Base-by-base conservation (phyloP, 768 basidiomycete species). In the Gloeopeniophorella convolvens region DNA sequence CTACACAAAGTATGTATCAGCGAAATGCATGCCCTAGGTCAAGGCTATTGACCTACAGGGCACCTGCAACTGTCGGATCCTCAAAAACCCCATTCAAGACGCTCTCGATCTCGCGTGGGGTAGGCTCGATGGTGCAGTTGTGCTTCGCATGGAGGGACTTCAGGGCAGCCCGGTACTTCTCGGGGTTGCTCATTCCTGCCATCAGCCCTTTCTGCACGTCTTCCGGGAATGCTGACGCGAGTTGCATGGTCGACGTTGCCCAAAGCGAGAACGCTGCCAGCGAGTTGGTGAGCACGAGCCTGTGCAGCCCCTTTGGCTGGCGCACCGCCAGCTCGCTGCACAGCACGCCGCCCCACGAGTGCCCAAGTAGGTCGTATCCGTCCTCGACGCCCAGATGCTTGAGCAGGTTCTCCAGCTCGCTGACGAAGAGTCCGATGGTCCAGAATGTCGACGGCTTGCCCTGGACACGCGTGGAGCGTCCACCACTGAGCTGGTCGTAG, bases 281-380 rank as follows among this genome's bases (percentile, higher is more conserved):
- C 0, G 71, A 60, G 33, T 72, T 64, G n/a, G 67, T 56, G 13
- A 78, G 55, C 27, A 79, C 47, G 27, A 77, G 66, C 32, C 64
- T 70, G 48, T 69, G 64, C 28, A 79, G 51, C 0, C 77, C 76
- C 23, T 75, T 75, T 15, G 66, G 70, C 6, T 65, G 64, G 16
- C 66, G 59, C 34, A 70, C 64, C 5, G 50, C 71, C 50, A 71
- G 73, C 49, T 75, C 70, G 10, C 65, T 54, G 0, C 63, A 72
- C 12, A 79, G 65, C 55, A 75, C 73, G 0, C 72, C 78, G 20
- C 79, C 79, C 78, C 78, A 79, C 5, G 76, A 78, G 49, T 80
- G 78, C 0, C 80, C 79, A 3, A 69, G 54, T 2, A 80, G 59
- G 55, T 73, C 68, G 59, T 71, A 80, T 9, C 61, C 57, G 8